These are phyloP conservation scores for Oenanthe sinensis DNA, from an alignment of 129 eudicot genomes.

Conservation along the genomic window DNA sequence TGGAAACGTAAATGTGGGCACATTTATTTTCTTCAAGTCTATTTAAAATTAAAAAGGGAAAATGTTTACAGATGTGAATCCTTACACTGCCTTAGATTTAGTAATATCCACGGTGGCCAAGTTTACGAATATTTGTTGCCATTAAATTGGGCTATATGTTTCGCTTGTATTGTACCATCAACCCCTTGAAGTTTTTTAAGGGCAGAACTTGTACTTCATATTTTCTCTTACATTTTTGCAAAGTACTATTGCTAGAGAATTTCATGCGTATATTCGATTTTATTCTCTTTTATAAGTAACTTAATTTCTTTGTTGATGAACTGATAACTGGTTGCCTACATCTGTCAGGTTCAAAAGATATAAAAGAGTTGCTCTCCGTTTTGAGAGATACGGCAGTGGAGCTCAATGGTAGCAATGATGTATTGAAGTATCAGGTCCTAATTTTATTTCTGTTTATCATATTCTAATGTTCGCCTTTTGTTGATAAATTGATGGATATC, in stretches of 20 bases:
- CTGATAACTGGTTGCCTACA: not conserved
- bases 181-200: not conserved
- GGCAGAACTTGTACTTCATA: not conserved
- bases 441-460: constrained; percentile 1
- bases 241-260: not conserved
- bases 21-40: not conserved
- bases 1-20: not conserved
- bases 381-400: constrained; percentile 63
- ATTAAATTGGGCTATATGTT: not conserved
- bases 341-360: constrained; percentile 61
- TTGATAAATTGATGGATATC: not conserved
- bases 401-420: constrained; percentile 41
- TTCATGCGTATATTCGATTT: not conserved
- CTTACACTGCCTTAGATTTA: not conserved
- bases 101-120: not conserved
- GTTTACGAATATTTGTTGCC: not conserved
- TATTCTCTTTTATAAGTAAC: not conserved
- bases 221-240: not conserved
- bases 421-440: constrained; percentile 67
- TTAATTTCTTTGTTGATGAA: not conserved
- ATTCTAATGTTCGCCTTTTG: not conserved
- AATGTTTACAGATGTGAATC: not conserved
- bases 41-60: not conserved
- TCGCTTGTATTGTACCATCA: not conserved
- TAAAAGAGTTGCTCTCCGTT: constrained; percentile 54